Percentiles rank a stretch among this genome's conserved stretches.
These are phyloP conservation scores for Pichia inconspicua DNA, from an alignment of 1,139 yeast species.

Conservation along the genomic window DNA sequence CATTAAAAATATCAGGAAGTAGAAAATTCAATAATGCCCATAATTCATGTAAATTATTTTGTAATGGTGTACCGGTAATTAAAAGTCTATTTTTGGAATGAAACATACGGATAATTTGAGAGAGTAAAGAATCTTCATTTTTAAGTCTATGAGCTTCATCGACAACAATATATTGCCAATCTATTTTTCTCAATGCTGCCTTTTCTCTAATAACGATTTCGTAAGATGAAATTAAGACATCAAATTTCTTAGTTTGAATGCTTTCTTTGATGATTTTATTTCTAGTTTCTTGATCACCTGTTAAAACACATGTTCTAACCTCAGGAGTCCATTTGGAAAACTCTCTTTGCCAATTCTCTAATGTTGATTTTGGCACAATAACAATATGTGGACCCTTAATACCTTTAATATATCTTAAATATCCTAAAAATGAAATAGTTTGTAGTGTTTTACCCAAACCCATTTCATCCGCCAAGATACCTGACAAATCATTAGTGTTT, in stretches of 20 bases:
- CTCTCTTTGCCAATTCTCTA: slow-evolving; percentile 76
- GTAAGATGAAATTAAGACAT: slow-evolving; percentile 65
- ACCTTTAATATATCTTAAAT: slow-evolving; percentile 51
- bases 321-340: slow-evolving; percentile 76
- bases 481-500: slow-evolving; percentile 77
- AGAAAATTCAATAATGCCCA: slow-evolving; percentile 75
- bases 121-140: slow-evolving; percentile 65
- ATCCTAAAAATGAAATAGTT: slow-evolving; percentile 78
- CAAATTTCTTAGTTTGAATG: slow-evolving; percentile 57
- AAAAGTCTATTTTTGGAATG: slow-evolving; percentile 61
- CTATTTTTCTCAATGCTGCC: slow-evolving; percentile 51
- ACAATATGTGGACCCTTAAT: slow-evolving; percentile 68
- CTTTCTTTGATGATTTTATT: slow-evolving; percentile 41
- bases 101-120: slow-evolving; percentile 68
- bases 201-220: slow-evolving; percentile 75
- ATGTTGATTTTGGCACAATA: slow-evolving; percentile 70
- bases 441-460: slow-evolving; percentile 95
- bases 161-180: slow-evolving; percentile 68
- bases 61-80: slow-evolving; percentile 78
- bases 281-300: slow-evolving; percentile 68
- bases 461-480: slow-evolving; percentile 97
- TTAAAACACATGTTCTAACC: slow-evolving; percentile 56
- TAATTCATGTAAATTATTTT: slow-evolving; percentile 68
- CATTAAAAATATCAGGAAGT: slow-evolving; percentile 72
- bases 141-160: slow-evolving; percentile 82